A percentile compares a stretch with the other conserved stretches of the same genome.
Evolutionary conservation across 495 filamentous ascomycete genomes (phyloP).

Genomic region (Aspergillus incahuasiensis): DNA sequence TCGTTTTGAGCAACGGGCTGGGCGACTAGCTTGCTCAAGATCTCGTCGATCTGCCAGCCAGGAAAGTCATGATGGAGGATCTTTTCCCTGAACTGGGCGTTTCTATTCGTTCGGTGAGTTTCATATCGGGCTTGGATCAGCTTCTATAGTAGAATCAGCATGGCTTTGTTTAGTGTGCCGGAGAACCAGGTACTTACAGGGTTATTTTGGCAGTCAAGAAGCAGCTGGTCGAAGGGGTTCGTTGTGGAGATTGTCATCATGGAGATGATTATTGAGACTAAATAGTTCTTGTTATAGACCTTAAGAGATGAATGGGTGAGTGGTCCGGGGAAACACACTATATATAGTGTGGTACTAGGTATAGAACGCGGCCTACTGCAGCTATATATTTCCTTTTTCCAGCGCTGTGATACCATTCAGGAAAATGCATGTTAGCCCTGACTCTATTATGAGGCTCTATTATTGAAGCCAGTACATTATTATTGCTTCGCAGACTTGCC

Average conservation of each 20-base stretch:
- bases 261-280: too few species aligned
- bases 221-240: conserved; percentile 76
- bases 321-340: background rate
- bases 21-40: conserved; percentile 57
- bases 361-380: background rate
- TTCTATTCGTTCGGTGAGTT: conserved; percentile 67
- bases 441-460: background rate
- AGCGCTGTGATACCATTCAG: background rate
- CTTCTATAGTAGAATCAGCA: conserved; percentile 36
- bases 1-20: conserved; percentile 36
- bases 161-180: background rate
- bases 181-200: conserved; percentile 39
- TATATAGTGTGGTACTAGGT: conserved; percentile 1
- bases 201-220: conserved; percentile 55
- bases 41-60: conserved; percentile 69
- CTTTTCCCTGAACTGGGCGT: conserved; percentile 62
- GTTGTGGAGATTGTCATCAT: conserved; percentile 2
- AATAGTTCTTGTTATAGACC: too few species aligned
- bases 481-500: background rate
- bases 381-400: conserved; percentile 3
- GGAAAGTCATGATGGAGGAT: conserved; percentile 64
- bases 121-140: conserved; percentile 69
- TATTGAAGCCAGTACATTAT: background rate
- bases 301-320: background rate
- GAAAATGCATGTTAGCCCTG: background rate